A percentile compares a stretch with the other conserved stretches of the same genome.
These are phyloP conservation scores for Aspergillus coremiiformis DNA, from an alignment of 495 filamentous ascomycete genomes.

Conservation along the genomic window DNA sequence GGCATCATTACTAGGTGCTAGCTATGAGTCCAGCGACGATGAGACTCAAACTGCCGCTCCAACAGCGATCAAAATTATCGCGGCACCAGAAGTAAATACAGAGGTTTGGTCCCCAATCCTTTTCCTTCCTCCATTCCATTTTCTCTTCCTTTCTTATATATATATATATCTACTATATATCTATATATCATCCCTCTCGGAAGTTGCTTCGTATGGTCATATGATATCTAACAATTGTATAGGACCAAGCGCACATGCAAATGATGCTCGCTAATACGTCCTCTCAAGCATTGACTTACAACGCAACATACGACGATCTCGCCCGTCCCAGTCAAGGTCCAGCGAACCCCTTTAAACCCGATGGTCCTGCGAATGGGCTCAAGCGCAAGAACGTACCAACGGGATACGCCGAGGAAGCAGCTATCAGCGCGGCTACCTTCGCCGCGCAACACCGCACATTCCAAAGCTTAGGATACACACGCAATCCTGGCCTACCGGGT, in stretches of 20 bases:
- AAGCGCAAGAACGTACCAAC: slow-evolving; percentile 92
- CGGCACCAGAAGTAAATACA: slow-evolving; percentile 54
- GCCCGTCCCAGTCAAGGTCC: slow-evolving; percentile 63
- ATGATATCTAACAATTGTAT: slow-evolving; percentile 26
- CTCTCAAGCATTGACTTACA: slow-evolving; percentile 47
- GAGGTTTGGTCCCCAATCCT: slow-evolving; percentile 50
- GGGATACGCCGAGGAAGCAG: slow-evolving; percentile 78
- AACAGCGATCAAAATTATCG: slow-evolving; percentile 39
- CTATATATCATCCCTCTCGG: background rate
- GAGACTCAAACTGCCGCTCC: slow-evolving; percentile 24
- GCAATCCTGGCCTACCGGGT: slow-evolving; percentile 45
- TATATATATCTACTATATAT: too few species aligned
- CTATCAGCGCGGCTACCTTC: slow-evolving; percentile 85
- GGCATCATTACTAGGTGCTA: slow-evolving; percentile 42
- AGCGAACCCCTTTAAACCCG: slow-evolving; percentile 67
- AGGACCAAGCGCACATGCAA: slow-evolving; percentile 51
- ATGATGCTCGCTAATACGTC: slow-evolving; percentile 51
- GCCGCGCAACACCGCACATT: slow-evolving; percentile 71
- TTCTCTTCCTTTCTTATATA: too few species aligned
- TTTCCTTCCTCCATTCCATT: background rate
- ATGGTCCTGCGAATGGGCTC: slow-evolving; percentile 47
- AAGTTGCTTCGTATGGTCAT: background rate
- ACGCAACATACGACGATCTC: slow-evolving; percentile 66
- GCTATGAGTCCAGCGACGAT: slow-evolving; percentile 51
- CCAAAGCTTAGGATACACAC: slow-evolving; percentile 55